phyloP scores from a whole-genome alignment of 179 eudicot species.

The Beta corolliflora region DNA sequence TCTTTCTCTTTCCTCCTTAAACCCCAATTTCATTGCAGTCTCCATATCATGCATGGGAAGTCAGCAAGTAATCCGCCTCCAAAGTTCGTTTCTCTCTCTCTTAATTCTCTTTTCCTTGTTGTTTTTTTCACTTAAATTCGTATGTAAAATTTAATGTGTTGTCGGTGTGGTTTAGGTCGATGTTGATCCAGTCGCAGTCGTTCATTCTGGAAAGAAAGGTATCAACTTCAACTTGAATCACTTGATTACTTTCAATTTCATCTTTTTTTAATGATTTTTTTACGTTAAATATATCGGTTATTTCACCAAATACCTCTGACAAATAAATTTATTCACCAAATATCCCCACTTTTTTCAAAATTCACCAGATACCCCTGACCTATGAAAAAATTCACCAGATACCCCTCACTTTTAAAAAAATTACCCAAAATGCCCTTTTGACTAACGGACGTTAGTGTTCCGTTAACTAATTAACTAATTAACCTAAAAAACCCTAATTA shows the following conservation, averaged over 20 bases:
- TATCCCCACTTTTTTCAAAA: too few species aligned
- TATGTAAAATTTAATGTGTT: not conserved
- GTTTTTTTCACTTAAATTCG: too few species aligned
- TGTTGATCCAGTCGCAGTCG: constrained; percentile 46
- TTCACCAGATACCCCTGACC: too few species aligned
- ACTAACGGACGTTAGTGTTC: too few species aligned
- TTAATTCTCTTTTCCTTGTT: not conserved
- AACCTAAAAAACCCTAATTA: too few species aligned
- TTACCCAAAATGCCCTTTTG: too few species aligned
- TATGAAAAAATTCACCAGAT: too few species aligned
- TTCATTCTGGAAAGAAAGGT: constrained; percentile 57
- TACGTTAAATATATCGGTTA: not conserved
- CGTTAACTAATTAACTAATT: too few species aligned
- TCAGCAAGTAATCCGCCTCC: constrained; percentile 64
- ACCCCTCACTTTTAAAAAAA: too few species aligned
- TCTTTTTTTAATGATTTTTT: not conserved
- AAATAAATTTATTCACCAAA: too few species aligned
- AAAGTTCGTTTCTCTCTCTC: constrained; percentile 34
- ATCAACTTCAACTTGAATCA: not conserved
- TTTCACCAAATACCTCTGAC: too few species aligned
- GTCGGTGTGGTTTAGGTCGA: constrained; percentile 39
- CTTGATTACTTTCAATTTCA: not conserved
- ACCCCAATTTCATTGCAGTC: constrained; percentile 9
- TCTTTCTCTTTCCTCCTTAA: constrained; percentile 8
- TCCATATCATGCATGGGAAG: constrained; percentile 44